Conservation (phyloP, 768 basidiomycete genomes). For the Clitopilus hobsonii region DNA sequence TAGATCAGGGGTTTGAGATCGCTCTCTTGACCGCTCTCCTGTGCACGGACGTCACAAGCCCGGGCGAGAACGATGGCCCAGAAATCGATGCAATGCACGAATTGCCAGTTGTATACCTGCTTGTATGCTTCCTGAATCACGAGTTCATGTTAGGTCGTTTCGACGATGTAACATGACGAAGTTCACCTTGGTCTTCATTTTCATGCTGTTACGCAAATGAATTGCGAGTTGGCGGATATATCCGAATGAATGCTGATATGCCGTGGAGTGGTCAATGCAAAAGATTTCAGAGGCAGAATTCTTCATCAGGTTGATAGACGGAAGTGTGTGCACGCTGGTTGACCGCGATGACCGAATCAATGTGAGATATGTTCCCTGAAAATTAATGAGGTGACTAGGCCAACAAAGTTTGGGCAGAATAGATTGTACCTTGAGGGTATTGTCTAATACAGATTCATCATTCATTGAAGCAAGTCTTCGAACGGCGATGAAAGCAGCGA, state of each 20-base stretch:
- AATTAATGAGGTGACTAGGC: neutral
- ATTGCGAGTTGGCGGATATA: slow-evolving; percentile 95
- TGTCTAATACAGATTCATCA: slow-evolving; percentile 78
- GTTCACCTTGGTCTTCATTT: slow-evolving; percentile 78
- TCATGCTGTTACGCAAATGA: slow-evolving; percentile 88
- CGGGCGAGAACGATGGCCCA: slow-evolving; percentile 87
- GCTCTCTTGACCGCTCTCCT: slow-evolving; percentile 57
- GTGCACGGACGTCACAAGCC: slow-evolving; percentile 63
- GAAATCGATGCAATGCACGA: slow-evolving; percentile 92
- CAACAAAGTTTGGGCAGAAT: neutral
- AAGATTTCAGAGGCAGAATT: slow-evolving; percentile 94
- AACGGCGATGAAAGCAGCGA: slow-evolving; percentile 83
- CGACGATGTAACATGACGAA: neutral
- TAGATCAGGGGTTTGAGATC: slow-evolving; percentile 88
- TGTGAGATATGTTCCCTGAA: slow-evolving; percentile 81
- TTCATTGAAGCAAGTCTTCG: slow-evolving; percentile 71
- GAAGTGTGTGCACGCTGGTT: slow-evolving; percentile 83
- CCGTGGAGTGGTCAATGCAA: slow-evolving; percentile 62
- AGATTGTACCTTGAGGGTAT: slow-evolving; percentile 72
- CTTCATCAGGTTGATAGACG: slow-evolving; percentile 95
- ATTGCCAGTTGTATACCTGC: slow-evolving; percentile 99
- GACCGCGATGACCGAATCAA: slow-evolving; percentile 81
- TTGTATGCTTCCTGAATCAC: slow-evolving; percentile 74
- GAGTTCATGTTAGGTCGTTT: slow-evolving; percentile 4
- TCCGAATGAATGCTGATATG: slow-evolving; percentile 94